A percentile compares a stretch with the other conserved stretches of the same genome.
These are phyloP conservation scores for Aspergillus terreus DNA, from an alignment of 2,329 filamentous ascomycete species.

Conservation along the genomic window DNA sequence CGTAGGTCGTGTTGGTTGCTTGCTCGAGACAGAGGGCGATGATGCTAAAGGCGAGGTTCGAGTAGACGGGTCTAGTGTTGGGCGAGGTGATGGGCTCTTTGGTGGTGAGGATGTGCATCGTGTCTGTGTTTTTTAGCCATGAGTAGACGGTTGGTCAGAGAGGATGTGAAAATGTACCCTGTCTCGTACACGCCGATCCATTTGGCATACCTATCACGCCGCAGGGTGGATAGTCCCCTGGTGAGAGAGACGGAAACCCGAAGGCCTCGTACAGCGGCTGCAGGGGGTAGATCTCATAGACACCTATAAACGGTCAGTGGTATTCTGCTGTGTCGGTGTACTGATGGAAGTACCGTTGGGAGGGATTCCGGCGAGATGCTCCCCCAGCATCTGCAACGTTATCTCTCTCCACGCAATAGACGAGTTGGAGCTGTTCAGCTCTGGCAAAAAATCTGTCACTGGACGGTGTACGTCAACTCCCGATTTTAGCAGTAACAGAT, in stretches of 20 bases:
- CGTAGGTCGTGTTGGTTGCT: slow-evolving; percentile 22
- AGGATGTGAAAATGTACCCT: slow-evolving; percentile 22
- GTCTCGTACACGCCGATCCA: slow-evolving; percentile 22
- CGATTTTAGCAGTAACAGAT: slow-evolving; percentile 35
- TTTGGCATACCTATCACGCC: slow-evolving; percentile 35
- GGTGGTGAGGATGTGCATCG: slow-evolving; percentile 28
- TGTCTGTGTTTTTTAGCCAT: slow-evolving; percentile 20
- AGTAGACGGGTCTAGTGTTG: slow-evolving; percentile 38
- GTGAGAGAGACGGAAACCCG: slow-evolving; percentile 36
- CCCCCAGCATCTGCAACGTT: slow-evolving; percentile 35
- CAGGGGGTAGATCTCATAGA: slow-evolving; percentile 38
- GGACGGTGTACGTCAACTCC: slow-evolving; percentile 31
- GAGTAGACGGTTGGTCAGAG: no score
- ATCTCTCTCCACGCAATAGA: slow-evolving; percentile 36
- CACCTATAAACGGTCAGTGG: slow-evolving; percentile 16
- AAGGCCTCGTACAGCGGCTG: slow-evolving; percentile 31
- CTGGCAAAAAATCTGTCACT: slow-evolving; percentile 35
- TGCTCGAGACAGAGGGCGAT: slow-evolving; percentile 32
- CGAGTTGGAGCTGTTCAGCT: slow-evolving; percentile 22
- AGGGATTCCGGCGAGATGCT: slow-evolving; percentile 35
- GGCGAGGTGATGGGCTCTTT: slow-evolving; percentile 28
- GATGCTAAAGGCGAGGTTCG: slow-evolving; percentile 40
- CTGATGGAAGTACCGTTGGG: slow-evolving; percentile 31
- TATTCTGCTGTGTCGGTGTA: background rate
- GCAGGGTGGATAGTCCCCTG: slow-evolving; percentile 35